A percentile compares a stretch with the other conserved stretches of the same genome.
These are phyloP conservation scores for Podospora bellae-mahoneyi DNA, from an alignment of 495 filamentous ascomycete species.

Conservation along the genomic window DNA sequence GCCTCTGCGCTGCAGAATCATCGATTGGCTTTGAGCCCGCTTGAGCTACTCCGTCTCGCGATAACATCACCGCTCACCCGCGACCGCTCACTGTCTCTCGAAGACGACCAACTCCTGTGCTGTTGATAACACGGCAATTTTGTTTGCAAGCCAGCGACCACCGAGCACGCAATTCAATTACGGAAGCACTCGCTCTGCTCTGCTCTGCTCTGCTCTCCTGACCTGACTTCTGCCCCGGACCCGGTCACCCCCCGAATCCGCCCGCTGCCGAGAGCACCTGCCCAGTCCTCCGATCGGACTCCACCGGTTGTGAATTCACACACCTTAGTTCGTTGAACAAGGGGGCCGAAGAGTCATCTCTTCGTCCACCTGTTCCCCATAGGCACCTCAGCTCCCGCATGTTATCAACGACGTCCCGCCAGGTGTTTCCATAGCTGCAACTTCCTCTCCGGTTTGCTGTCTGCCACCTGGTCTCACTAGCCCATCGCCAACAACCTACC, in stretches of 20 bases:
- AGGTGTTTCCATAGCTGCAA: constrained; percentile 39
- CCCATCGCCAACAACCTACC: not conserved
- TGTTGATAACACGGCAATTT: not conserved
- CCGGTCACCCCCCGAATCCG: constrained; percentile 18
- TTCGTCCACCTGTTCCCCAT: constrained; percentile 44
- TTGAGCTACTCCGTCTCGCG: not conserved
- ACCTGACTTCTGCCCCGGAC: constrained; percentile 19
- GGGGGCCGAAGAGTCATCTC: constrained; percentile 49
- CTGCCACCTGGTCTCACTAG: constrained; percentile 35
- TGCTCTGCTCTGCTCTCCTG: constrained; percentile 6
- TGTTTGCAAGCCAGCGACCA: not conserved
- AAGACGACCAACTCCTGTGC: constrained; percentile 6
- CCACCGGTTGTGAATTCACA: constrained; percentile 33
- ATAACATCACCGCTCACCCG: not conserved
- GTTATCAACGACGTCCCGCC: constrained; percentile 38
- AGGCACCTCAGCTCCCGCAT: constrained; percentile 38
- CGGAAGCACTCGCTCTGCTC: not conserved
- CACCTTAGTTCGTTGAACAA: constrained; percentile 34
- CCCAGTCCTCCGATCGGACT: constrained; percentile 26
- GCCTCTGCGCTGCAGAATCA: constrained; percentile 18
- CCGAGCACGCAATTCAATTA: not conserved
- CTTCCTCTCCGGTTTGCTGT: constrained; percentile 30
- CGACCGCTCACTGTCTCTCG: constrained; percentile 9
- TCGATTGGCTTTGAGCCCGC: constrained; percentile 21
- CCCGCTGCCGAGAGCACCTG: constrained; percentile 17